Conservation (phyloP, 2,329 filamentous ascomycete genomes). For the Didymella glomerata region DNA sequence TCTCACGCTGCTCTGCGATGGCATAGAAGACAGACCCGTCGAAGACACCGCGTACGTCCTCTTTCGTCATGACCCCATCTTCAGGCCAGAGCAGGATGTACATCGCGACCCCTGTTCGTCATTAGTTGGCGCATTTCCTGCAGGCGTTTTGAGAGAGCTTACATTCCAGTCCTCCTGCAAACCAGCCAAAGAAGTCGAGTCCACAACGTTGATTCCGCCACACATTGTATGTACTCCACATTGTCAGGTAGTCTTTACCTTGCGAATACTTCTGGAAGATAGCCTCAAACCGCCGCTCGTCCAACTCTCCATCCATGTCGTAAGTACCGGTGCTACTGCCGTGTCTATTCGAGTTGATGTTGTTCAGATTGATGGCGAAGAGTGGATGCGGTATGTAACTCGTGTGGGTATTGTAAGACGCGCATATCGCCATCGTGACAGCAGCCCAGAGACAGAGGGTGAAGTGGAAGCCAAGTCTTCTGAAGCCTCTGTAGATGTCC, state of each 20-base stretch:
- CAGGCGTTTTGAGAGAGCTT: not conserved
- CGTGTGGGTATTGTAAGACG: slow-evolving; percentile 27
- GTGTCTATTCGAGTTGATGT: slow-evolving; percentile 27
- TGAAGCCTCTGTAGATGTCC: slow-evolving; percentile 32
- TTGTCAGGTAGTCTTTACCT: slow-evolving; percentile 25
- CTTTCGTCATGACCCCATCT: slow-evolving; percentile 26
- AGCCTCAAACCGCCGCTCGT: slow-evolving; percentile 27
- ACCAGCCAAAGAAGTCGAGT: slow-evolving; percentile 32
- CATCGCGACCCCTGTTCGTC: slow-evolving; percentile 26
- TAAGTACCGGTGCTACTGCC: slow-evolving; percentile 32
- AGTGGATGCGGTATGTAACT: slow-evolving; percentile 27
- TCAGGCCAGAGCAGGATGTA: slow-evolving; percentile 33
- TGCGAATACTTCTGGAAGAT: slow-evolving; percentile 30
- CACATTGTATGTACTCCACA: slow-evolving; percentile 20
- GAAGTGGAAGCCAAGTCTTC: slow-evolving; percentile 26
- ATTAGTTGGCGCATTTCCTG: slow-evolving; percentile 5
- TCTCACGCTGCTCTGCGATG: slow-evolving; percentile 18
- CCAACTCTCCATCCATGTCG: slow-evolving; percentile 28
- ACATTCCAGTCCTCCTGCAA: slow-evolving; percentile 32
- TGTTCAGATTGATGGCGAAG: slow-evolving; percentile 29
- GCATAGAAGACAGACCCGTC: slow-evolving; percentile 40
- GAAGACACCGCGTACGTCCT: slow-evolving; percentile 27
- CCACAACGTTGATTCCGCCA: slow-evolving; percentile 29
- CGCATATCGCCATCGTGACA: slow-evolving; percentile 26
- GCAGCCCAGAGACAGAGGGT: slow-evolving; percentile 29